Conservation (phyloP, 192 early-diverging fungal species). For the Mortierella claussenii region DNA sequence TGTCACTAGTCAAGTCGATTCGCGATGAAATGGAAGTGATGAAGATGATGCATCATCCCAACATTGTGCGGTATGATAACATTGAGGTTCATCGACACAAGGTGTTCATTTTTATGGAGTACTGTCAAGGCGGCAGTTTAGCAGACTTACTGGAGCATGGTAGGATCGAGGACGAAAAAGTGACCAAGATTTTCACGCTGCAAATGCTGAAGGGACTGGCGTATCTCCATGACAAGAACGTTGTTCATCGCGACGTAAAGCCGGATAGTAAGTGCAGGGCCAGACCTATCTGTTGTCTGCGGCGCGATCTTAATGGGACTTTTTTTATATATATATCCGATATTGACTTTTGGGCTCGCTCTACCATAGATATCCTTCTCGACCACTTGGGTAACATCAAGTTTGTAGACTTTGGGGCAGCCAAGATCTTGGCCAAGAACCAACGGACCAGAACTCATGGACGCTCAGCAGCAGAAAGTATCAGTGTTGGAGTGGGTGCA, state of each 20-base stretch:
- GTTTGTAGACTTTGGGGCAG: slow-evolving; percentile 91
- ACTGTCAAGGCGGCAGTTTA: slow-evolving; percentile 82
- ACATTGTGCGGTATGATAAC: slow-evolving; percentile 91
- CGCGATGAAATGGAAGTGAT: slow-evolving; percentile 94
- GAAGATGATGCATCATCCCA: slow-evolving; percentile 88
- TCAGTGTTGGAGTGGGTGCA: slow-evolving; percentile 60
- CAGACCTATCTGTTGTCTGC: too few relatives aligned
- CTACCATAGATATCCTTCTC: slow-evolving; percentile 75
- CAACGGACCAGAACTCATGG: slow-evolving; percentile 66
- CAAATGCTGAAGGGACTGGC: slow-evolving; percentile 86
- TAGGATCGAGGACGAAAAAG: slow-evolving; percentile 78
- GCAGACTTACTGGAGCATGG: slow-evolving; percentile 82
- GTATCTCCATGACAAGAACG: slow-evolving; percentile 85
- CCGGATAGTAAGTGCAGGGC: slow-evolving; percentile 82
- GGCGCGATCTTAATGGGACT: too few relatives aligned
- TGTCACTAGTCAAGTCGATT: slow-evolving; percentile 73
- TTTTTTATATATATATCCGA: too few relatives aligned
- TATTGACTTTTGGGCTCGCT: too few relatives aligned
- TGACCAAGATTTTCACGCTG: slow-evolving; percentile 75
- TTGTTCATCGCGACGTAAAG: slow-evolving; percentile 93
- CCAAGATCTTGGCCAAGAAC: slow-evolving; percentile 85
- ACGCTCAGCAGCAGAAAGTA: slow-evolving; percentile 45
- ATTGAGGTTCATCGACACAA: slow-evolving; percentile 93
- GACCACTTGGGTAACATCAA: slow-evolving; percentile 83
- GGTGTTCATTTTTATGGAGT: slow-evolving; percentile 93